Evolutionary conservation across 768 basidiomycete genomes (phyloP).

Genomic region (Lactarius akahatsu): DNA sequence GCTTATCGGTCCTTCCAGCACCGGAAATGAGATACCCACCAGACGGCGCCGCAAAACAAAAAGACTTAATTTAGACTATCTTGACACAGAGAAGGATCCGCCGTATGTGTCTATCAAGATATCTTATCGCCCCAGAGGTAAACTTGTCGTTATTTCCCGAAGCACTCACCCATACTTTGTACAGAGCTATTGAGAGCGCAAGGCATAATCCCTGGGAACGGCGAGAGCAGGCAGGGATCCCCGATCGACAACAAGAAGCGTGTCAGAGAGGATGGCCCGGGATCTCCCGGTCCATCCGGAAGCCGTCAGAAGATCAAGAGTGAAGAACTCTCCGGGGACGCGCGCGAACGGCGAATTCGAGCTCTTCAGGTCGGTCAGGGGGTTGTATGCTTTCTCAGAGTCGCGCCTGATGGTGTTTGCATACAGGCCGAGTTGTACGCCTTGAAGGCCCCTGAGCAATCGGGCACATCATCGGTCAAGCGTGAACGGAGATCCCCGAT

Average conservation of each 20-base stretch:
- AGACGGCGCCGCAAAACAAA: neutral
- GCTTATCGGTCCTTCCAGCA: conserved; percentile 1
- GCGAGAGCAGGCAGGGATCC: neutral
- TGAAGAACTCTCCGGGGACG: neutral
- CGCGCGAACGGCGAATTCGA: conserved; percentile 15
- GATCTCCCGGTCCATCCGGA: conserved; percentile 6
- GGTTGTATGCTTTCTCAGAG: neutral
- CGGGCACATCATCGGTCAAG: conserved; percentile 13
- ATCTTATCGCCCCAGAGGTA: conserved; percentile 23
- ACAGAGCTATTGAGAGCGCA: conserved; percentile 20
- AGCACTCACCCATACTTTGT: neutral
- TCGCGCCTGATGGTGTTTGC: neutral
- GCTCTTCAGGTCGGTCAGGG: conserved; percentile 12
- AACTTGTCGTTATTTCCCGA: neutral
- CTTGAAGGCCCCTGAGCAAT: neutral
- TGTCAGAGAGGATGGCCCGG: conserved; percentile 3
- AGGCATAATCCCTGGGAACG: conserved; percentile 7
- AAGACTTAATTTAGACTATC: neutral
- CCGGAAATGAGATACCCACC: conserved; percentile 8
- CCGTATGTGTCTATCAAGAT: conserved; percentile 13
- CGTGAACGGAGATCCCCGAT: conserved; percentile 12
- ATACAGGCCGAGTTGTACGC: conserved; percentile 12
- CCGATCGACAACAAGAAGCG: conserved; percentile 8
- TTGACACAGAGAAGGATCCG: neutral
- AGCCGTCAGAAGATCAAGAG: neutral